Percentiles rank a stretch among this genome's conserved stretches.
Evolutionary conservation across 2,329 filamentous ascomycete species (phyloP).

Genomic region (Colletotrichum noveboracense): DNA sequence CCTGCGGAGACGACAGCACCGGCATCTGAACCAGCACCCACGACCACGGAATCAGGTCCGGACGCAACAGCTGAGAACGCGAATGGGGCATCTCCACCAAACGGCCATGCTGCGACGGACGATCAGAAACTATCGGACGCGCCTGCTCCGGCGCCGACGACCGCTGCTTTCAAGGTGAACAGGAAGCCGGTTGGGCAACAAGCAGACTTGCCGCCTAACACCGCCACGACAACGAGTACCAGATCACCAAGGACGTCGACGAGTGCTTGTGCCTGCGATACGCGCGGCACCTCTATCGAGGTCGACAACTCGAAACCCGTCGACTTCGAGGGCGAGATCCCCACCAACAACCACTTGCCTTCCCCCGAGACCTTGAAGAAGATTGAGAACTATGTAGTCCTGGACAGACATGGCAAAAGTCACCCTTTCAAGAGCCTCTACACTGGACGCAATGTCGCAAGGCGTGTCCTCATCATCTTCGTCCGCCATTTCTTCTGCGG

Average conservation of each 20-base stretch:
- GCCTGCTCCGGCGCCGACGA: neutral
- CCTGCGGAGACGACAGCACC: neutral
- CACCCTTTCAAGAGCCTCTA: conserved; percentile 69
- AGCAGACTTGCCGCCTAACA: neutral
- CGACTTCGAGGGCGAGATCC: conserved; percentile 62
- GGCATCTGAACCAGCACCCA: neutral
- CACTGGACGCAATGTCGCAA: conserved; percentile 55
- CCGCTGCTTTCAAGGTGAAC: neutral
- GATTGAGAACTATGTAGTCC: conserved; percentile 61
- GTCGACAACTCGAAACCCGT: conserved; percentile 45
- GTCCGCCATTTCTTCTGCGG: conserved; percentile 83
- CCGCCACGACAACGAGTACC: neutral
- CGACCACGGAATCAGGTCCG: neutral
- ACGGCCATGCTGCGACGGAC: neutral
- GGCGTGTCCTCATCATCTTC: conserved; percentile 73
- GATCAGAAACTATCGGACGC: neutral
- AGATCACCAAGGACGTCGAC: conserved; percentile 10
- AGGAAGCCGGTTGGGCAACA: neutral
- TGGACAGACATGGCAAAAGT: conserved; percentile 65
- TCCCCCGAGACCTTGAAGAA: conserved; percentile 51
- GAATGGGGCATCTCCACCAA: neutral
- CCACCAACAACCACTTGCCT: conserved; percentile 61
- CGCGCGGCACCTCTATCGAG: conserved; percentile 29
- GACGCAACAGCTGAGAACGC: neutral
- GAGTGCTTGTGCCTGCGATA: neutral